Conservation (phyloP, 257 asterid species). For the Solanum etuberosum region DNA sequence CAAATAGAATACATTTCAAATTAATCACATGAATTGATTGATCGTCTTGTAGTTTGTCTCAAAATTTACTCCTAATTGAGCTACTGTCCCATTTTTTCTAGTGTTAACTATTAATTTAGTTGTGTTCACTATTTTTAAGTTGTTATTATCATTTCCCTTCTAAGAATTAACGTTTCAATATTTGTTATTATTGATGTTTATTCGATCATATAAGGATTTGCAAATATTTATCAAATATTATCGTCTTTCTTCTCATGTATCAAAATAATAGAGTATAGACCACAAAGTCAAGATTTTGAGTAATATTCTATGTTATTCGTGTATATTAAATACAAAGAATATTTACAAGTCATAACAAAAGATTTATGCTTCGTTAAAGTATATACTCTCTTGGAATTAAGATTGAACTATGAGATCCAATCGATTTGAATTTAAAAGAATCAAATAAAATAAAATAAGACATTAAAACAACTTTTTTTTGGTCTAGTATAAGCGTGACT, state of each 20-base stretch:
- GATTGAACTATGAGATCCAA: rapidly evolving
- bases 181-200: neutral
- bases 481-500: neutral
- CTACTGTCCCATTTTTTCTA: neutral
- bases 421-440: rapidly evolving
- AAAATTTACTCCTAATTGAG: neutral
- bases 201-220: neutral
- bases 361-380: neutral
- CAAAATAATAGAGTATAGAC: neutral
- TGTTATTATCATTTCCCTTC: neutral
- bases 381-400: rapidly evolving
- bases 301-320: neutral
- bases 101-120: neutral
- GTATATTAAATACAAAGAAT: neutral
- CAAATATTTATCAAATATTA: neutral
- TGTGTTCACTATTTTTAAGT: neutral
- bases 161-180: neutral
- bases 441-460: neutral
- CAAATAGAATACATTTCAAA: neutral
- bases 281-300: neutral
- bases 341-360: neutral
- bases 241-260: rapidly evolving
- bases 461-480: neutral
- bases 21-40: neutral
- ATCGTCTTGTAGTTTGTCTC: neutral